phyloP scores from a whole-genome alignment of 176 grass and related monocot genomes.

The Panicum miliaceum region DNA sequence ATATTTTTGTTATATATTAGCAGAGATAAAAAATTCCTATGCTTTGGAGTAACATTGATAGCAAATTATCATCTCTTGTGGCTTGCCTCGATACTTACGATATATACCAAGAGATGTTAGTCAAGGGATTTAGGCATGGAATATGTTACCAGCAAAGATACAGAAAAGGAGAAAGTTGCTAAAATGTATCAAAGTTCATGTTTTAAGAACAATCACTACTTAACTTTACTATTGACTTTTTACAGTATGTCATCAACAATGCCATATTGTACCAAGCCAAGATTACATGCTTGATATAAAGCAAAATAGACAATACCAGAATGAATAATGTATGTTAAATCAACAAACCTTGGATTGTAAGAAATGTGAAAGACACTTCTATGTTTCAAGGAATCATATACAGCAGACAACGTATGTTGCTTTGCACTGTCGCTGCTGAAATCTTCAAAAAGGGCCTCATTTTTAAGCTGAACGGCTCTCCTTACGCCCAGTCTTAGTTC shows the following conservation, averaged over 20 bases:
- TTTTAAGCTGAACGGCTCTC: slow-evolving; percentile 86
- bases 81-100: neutral
- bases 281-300: neutral
- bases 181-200: neutral
- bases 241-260: neutral
- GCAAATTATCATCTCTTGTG: neutral
- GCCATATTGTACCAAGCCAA: neutral
- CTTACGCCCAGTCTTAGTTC: slow-evolving; percentile 87
- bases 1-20: neutral
- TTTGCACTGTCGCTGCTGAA: slow-evolving; percentile 44
- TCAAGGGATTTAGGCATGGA: neutral
- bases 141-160: neutral
- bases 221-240: slow-evolving; percentile 7
- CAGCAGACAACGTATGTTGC: slow-evolving; percentile 44
- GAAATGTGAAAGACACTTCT: slow-evolving; percentile 70
- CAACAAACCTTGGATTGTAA: slow-evolving; percentile 90
- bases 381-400: slow-evolving; percentile 63
- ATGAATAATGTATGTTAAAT: slow-evolving; percentile 14
- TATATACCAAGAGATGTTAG: neutral
- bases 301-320: slow-evolving; percentile 2
- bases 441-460: slow-evolving; percentile 53
- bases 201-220: neutral
- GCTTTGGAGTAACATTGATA: neutral
- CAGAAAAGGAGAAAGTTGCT: neutral
- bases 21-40: neutral